Evolutionary conservation across 75 land plant genomes (phyloP).

Genomic region (Larix kaempferi): DNA sequence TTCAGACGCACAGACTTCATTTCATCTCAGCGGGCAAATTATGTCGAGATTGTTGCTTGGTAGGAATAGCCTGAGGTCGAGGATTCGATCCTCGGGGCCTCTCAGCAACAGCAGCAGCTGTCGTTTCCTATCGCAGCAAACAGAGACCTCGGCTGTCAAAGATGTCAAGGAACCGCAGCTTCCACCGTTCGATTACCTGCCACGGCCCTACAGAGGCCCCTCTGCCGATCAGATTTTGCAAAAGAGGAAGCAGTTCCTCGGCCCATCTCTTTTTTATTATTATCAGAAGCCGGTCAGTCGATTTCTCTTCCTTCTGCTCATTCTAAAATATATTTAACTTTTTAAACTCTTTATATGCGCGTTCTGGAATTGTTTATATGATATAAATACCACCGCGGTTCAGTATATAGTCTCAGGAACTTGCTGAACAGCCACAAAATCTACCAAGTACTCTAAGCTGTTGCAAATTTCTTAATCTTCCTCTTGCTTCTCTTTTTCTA

Average conservation of each 20-base stretch:
- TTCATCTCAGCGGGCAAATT: too few relatives aligned
- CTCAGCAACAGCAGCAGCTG: conserved; percentile 27
- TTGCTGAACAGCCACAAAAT: too few relatives aligned
- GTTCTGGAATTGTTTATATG: too few relatives aligned
- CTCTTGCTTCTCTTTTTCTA: too few relatives aligned
- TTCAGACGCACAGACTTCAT: too few relatives aligned
- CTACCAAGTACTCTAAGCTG: too few relatives aligned
- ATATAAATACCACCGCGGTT: too few relatives aligned
- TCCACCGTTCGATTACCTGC: conserved; percentile 75
- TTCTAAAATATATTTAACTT: conserved; percentile 26
- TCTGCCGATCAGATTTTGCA: conserved; percentile 62
- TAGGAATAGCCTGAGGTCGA: not conserved
- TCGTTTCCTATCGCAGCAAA: not conserved
- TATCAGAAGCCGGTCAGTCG: conserved; percentile 82
- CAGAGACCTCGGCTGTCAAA: not conserved
- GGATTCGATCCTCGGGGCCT: conserved; percentile 19
- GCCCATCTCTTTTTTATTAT: conserved; percentile 79
- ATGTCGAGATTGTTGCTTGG: too few relatives aligned
- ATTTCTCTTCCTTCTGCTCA: conserved; percentile 17
- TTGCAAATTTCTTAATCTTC: too few relatives aligned
- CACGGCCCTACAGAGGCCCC: conserved; percentile 73
- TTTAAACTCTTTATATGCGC: not conserved
- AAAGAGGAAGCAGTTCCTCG: conserved; percentile 76
- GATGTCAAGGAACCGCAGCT: conserved; percentile 31
- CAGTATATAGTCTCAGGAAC: too few relatives aligned